A percentile compares a stretch with the other conserved stretches of the same genome.
These are phyloP conservation scores for Thalia dealbata DNA, from an alignment of 176 grass and related monocot species.

Conservation along the genomic window DNA sequence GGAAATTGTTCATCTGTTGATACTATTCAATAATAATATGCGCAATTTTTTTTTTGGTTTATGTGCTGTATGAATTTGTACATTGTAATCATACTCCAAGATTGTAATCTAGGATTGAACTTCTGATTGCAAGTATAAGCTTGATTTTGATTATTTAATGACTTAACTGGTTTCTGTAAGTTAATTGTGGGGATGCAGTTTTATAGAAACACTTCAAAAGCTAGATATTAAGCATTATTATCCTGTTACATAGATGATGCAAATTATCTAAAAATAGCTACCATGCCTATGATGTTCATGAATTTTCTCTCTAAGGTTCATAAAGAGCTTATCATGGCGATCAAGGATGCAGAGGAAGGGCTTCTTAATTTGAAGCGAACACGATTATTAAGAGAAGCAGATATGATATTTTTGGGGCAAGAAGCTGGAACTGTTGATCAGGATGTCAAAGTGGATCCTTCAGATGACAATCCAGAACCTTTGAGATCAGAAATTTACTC, in stretches of 20 bases:
- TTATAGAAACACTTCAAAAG: not conserved
- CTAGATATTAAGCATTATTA: not conserved
- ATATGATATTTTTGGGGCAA: slow-evolving; percentile 49
- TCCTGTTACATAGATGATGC: not conserved
- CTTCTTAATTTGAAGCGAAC: slow-evolving; percentile 82
- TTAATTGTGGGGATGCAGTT: not conserved
- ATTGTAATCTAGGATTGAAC: too few relatives aligned
- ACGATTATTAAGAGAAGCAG: slow-evolving; percentile 59
- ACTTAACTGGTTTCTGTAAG: not conserved
- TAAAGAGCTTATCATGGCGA: slow-evolving; percentile 67
- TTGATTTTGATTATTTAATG: too few relatives aligned
- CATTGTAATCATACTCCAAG: too few relatives aligned
- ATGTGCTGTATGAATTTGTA: too few relatives aligned
- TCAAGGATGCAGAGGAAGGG: slow-evolving; percentile 82
- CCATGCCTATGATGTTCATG: not conserved
- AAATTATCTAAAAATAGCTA: not conserved
- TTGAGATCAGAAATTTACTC: slow-evolving; percentile 38
- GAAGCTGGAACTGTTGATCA: slow-evolving; percentile 7
- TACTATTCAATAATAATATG: too few relatives aligned
- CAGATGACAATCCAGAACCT: slow-evolving; percentile 44
- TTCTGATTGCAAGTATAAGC: too few relatives aligned
- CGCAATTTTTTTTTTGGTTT: too few relatives aligned
- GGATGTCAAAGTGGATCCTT: slow-evolving; percentile 32
- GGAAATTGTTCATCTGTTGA: too few relatives aligned
- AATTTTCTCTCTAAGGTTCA: slow-evolving; percentile 50